phyloP scores from a whole-genome alignment of 441 rosid genomes.

The Populus hybrid region DNA sequence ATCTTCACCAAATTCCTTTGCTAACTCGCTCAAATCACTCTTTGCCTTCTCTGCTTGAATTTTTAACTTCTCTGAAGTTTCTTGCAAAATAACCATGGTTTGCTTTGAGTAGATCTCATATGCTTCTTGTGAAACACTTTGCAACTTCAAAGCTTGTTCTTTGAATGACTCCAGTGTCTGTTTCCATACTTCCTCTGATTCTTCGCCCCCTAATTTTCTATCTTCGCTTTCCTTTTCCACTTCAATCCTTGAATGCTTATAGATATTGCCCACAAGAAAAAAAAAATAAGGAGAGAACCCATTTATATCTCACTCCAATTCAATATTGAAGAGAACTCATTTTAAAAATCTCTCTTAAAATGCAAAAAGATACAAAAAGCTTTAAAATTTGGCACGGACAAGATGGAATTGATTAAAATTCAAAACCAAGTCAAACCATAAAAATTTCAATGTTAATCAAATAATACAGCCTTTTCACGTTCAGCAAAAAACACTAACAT shows the following conservation, averaged over 20 bases:
- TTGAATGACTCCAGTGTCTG: constrained; percentile 61
- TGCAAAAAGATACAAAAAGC: neutral
- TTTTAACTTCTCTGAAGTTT: constrained; percentile 65
- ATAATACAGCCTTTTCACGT: neutral
- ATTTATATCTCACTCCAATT: neutral
- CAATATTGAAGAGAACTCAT: neutral
- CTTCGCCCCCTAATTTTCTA: constrained; percentile 32
- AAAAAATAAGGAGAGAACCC: neutral
- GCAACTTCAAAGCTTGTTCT: constrained; percentile 77
- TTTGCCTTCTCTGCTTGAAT: constrained; percentile 78
- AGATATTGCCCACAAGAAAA: constrained; percentile 1
- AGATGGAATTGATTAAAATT: neutral
- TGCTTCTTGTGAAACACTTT: constrained; percentile 72
- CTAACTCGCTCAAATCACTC: constrained; percentile 47
- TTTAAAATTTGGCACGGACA: neutral
- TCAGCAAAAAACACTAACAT: neutral
- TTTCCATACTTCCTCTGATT: constrained; percentile 80
- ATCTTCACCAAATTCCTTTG: constrained; percentile 63
- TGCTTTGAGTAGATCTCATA: constrained; percentile 63
- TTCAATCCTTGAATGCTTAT: constrained; percentile 58
- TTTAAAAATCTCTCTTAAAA: neutral
- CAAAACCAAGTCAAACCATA: neutral
- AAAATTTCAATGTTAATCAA: neutral
- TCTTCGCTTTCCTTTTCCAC: constrained; percentile 51
- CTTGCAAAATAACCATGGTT: constrained; percentile 52